Evolutionary conservation across 352 stramenopile species (phyloP), one percentile per base, ranked within the genome.

Genomic region (Pythium diclinum): DNA sequence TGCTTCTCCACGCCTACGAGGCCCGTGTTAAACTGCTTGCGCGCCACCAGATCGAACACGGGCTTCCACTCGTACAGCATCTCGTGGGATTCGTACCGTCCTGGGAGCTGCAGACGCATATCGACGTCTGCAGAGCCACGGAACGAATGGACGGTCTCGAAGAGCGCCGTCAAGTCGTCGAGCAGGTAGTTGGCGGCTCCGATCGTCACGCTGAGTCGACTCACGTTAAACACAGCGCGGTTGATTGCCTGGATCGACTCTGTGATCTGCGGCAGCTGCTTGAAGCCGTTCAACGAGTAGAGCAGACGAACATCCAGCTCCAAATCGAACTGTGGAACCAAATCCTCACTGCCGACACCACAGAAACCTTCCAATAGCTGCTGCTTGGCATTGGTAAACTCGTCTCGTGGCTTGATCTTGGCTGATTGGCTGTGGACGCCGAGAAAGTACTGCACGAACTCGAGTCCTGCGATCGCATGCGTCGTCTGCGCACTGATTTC

Each of bases 31-130:
- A 59, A 59, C 53, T 40, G 33, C 33, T 47, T 48, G 14, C 53
- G 17, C 2, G 34, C 34, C 3, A 59, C 13, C 32, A 59, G 11
- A 46, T 59, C 53, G n/a, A 59, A 59, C 17, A 59, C 19, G 0
- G 53, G 21, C 53, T 59, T 59, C 53, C 53, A 48, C 36, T 59
- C 34, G 36, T 48, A n/a, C 32, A 59, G 34, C 47, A 33, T 48
- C 23, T 59, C 33, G 34, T 59, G 53, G 14, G 30, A 21, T 19
- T 48, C 47, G 16, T 36, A 36, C 11, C 47, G 47, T 36, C 47
- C 23, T 21, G 47, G 47, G 6, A 54, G 25, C 21, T 54, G 47
- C 1, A 54, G 36, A 3, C 23, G 6, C n/a, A 59, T 25, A 9
- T 59, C 32, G 17, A 59, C 23, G 53, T 59, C 23, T 10, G 33